A percentile compares a stretch with the other conserved stretches of the same genome.
phyloP scores from a whole-genome alignment of 2,329 filamentous ascomycete species.

The Phoma sp. region DNA sequence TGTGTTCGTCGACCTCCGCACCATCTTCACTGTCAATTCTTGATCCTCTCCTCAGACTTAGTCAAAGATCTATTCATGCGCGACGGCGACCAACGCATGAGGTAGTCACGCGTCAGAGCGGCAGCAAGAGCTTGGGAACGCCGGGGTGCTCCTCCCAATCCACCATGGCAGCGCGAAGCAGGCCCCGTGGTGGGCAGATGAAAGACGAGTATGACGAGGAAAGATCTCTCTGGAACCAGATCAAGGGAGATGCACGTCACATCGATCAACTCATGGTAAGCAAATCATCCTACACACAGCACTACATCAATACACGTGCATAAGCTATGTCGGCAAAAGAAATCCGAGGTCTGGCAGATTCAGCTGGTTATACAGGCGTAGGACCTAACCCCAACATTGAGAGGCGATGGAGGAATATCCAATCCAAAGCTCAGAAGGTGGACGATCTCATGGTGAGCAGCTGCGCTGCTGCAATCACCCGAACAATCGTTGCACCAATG shows the following conservation, averaged over 20 bases:
- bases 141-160: slow-evolving; percentile 9
- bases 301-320: slow-evolving; percentile 1
- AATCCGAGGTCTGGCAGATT: background rate
- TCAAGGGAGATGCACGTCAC: slow-evolving; percentile 52
- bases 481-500: background rate
- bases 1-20: slow-evolving; percentile 19
- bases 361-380: background rate
- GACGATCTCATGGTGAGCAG: slow-evolving; percentile 1
- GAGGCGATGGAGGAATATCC: background rate
- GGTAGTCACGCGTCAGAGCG: slow-evolving; percentile 15
- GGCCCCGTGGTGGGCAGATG: slow-evolving; percentile 50
- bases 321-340: background rate
- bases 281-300: background rate
- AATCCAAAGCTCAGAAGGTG: background rate
- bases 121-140: slow-evolving; percentile 10
- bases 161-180: slow-evolving; percentile 54
- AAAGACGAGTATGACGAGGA: slow-evolving; percentile 60
- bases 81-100: slow-evolving; percentile 6
- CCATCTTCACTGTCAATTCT: background rate
- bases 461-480: background rate
- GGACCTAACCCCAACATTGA: background rate
- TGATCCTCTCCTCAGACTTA: background rate
- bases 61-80: slow-evolving; percentile 7
- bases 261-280: slow-evolving; percentile 57
- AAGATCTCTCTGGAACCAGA: slow-evolving; percentile 56